Evolutionary conservation across 164 flowering plant species (phyloP), one percentile per base, ranked within the genome.

Genomic region (Chimonanthus praecox): DNA sequence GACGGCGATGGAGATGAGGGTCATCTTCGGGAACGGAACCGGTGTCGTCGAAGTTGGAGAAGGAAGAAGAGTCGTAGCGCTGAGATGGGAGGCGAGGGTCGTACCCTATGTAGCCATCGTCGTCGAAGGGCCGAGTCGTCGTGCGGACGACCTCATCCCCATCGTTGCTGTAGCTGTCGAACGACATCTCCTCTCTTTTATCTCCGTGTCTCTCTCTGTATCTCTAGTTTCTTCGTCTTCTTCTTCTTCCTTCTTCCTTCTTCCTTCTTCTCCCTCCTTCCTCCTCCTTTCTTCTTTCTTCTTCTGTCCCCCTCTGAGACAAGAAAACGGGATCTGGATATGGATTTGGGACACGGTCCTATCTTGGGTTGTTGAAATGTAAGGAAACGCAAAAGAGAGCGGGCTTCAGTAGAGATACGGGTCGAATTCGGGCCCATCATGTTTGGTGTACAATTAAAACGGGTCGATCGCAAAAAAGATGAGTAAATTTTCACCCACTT

Each of bases 121-220:
- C 87, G 72, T 76, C 87, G 80, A 85, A 80, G 61, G 83, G 83
- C 6, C 81, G 78, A 4, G 69, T n/a, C 6, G 83, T 18, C 7
- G 73, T 49, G 70, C 76, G 78, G 71, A 74, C 78, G 47, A 75
- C 54, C n/a, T 84, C 91, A 8, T 84, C 89, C 58, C 86, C 91
- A 73, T 85, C 89, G 74, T 78, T 62, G 82, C 83, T 78, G 78
- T 78, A 88, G 47, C 87, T 70, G 73, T 87, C 94, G 78, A 89
- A 89, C 15, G 90, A 75, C 62, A 85, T 72, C 81, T 72, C 76
- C 15, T 73, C 18, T 50, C 44, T 16, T 16, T 10, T 45, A 0
- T 4, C 20, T 62, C 43, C 6, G 21, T 62, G 1, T n/a, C 65
- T 62, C 21, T 67, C 69, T 67, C 46, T 11, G 47, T 64, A 6